Percentiles rank a stretch among this genome's conserved stretches.
phyloP scores from a whole-genome alignment of 2,329 filamentous ascomycete species.

The Neoscytalidium dimidiatum region DNA sequence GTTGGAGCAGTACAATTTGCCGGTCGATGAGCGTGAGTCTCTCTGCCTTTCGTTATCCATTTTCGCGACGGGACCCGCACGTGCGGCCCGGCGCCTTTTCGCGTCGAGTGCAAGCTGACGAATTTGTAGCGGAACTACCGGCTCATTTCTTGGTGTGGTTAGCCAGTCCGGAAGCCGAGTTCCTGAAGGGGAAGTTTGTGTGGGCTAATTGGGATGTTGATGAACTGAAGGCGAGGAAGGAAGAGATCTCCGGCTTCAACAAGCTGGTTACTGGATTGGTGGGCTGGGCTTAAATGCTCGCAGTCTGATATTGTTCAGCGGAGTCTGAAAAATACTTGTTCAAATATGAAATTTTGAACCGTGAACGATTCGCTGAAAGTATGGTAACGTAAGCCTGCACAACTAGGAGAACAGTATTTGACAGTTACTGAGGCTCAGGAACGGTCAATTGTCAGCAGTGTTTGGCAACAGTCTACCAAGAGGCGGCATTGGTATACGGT shows the following conservation, averaged over 20 bases:
- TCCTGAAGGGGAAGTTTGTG: constrained; percentile 23
- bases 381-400: no score
- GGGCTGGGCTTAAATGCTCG: neutral
- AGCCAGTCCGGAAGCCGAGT: constrained; percentile 29
- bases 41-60: neutral
- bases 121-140: constrained; percentile 25
- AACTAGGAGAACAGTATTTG: no score
- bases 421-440: no score
- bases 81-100: no score
- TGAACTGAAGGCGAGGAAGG: constrained; percentile 28
- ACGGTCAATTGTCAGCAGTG: no score
- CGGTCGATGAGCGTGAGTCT: neutral
- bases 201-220: constrained; percentile 37
- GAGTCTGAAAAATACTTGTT: no score
- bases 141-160: constrained; percentile 36
- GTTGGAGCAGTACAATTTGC: neutral
- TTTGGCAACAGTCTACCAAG: no score
- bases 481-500: no score
- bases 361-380: no score
- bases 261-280: neutral
- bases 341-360: no score
- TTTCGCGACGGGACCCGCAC: no score
- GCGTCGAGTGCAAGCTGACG: neutral
- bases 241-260: constrained; percentile 20
- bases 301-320: no score